These are phyloP conservation scores for Aspergillus pseudonomiae DNA, from an alignment of 2,329 filamentous ascomycete species.

Conservation along the genomic window DNA sequence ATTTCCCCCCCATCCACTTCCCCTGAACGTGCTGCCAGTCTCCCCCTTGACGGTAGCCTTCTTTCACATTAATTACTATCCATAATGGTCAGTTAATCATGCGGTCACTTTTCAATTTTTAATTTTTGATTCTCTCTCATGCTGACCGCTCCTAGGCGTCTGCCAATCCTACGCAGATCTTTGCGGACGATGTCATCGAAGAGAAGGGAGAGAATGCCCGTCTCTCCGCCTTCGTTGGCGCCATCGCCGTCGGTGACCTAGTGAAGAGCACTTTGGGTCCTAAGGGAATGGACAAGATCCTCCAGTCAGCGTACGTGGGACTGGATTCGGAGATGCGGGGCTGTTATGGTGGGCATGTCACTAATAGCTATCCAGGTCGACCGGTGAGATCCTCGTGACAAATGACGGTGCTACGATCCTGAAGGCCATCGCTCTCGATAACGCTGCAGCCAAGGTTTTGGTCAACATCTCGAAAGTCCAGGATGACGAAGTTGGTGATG, in stretches of 20 bases:
- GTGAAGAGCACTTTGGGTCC: constrained; percentile 97
- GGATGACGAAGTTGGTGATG: constrained; percentile 97
- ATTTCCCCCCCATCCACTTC: constrained; percentile 9
- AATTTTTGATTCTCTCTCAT: constrained; percentile 10
- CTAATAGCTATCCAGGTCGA: constrained; percentile 64
- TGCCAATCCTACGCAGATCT: constrained; percentile 90
- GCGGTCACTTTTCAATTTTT: no score
- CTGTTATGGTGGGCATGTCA: constrained; percentile 17
- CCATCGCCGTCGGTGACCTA: constrained; percentile 94
- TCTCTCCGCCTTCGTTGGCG: constrained; percentile 96
- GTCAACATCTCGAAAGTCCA: constrained; percentile 99
- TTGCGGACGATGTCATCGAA: constrained; percentile 93
- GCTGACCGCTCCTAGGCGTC: constrained; percentile 34
- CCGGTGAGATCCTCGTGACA: constrained; percentile 95
- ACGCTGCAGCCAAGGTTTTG: constrained; percentile 95
- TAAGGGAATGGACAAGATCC: constrained; percentile 99
- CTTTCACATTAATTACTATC: constrained; percentile 20
- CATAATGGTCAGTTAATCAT: constrained; percentile 33
- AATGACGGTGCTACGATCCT: constrained; percentile 98
- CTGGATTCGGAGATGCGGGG: constrained; percentile 19
- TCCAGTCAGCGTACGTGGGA: constrained; percentile 81
- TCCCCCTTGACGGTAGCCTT: constrained; percentile 20
- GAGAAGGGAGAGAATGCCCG: constrained; percentile 99
- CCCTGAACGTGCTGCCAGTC: constrained; percentile 25
- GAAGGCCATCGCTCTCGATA: constrained; percentile 97